phyloP scores from a whole-genome alignment of 495 filamentous ascomycete species.

The Lasiosphaeria hispida region DNA sequence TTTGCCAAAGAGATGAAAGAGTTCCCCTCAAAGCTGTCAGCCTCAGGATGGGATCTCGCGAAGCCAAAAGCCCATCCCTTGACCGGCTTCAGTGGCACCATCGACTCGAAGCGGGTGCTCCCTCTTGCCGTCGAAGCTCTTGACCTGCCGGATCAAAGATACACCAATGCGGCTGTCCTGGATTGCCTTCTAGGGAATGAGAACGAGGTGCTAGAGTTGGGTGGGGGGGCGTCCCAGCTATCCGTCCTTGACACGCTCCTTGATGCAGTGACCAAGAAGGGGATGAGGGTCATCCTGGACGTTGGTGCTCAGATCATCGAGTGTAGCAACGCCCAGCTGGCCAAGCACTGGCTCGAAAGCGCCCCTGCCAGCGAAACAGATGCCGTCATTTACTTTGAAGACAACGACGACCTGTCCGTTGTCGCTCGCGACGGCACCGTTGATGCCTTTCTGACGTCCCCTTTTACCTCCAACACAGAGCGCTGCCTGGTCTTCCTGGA shows the following conservation, averaged over 20 bases:
- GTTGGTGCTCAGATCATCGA: conserved; percentile 55
- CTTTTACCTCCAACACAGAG: conserved; percentile 56
- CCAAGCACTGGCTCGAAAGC: conserved; percentile 16
- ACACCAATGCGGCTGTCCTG: conserved; percentile 66
- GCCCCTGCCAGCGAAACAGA: not conserved
- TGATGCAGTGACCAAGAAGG: conserved; percentile 36
- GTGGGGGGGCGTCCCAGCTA: not conserved
- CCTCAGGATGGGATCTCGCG: conserved; percentile 69
- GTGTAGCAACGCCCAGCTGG: no score
- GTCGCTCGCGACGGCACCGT: no score
- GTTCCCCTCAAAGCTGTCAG: conserved; percentile 63
- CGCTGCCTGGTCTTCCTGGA: conserved; percentile 70
- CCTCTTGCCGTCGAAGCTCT: conserved; percentile 57
- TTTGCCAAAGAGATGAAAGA: conserved; percentile 65
- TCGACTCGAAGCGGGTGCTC: conserved; percentile 60
- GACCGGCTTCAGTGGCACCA: conserved; percentile 73
- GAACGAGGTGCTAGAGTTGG: conserved; percentile 40
- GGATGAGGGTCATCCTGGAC: conserved; percentile 62
- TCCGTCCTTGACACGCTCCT: conserved; percentile 45
- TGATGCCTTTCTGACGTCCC: no score
- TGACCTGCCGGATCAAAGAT: conserved; percentile 50
- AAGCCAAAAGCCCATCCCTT: conserved; percentile 48
- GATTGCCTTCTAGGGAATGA: conserved; percentile 54
- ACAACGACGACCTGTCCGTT: no score
- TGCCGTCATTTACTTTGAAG: no score